Conservation (phyloP, 2,329 filamentous ascomycete species). For the Tolypocladium nubicola region DNA sequence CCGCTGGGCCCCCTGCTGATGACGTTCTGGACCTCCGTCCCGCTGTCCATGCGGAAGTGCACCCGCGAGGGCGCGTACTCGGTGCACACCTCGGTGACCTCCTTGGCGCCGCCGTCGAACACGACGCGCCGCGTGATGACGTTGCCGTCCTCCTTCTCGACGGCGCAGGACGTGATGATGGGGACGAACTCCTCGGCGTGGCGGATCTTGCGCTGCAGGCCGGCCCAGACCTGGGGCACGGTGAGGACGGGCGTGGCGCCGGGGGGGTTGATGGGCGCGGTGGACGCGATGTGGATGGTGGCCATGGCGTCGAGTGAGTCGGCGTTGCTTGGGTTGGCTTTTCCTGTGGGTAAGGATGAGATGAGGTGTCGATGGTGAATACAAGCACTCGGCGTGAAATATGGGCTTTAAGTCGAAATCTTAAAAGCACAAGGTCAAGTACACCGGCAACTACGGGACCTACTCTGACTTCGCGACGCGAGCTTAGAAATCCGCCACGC, state of each 20-base stretch:
- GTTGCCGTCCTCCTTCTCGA: background rate
- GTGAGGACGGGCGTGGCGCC: constrained; percentile 6
- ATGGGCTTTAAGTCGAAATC: background rate
- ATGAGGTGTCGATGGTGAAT: background rate
- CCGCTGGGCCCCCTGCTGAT: constrained; percentile 11
- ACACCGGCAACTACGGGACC: background rate
- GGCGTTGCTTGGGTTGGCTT: too few relatives aligned
- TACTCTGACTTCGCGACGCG: background rate
- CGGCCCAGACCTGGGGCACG: constrained; percentile 15
- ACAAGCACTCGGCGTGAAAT: background rate
- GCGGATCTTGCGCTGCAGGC: constrained; percentile 17
- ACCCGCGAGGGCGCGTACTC: constrained; percentile 17
- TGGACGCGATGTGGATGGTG: constrained; percentile 11
- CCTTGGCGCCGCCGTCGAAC: constrained; percentile 7
- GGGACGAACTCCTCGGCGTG: constrained; percentile 17
- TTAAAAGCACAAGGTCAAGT: too few relatives aligned
- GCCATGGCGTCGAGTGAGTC: background rate
- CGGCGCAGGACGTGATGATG: constrained; percentile 5
- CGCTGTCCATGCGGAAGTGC: constrained; percentile 18
- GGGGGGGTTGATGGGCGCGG: constrained; percentile 17
- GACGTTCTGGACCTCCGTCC: constrained; percentile 20
- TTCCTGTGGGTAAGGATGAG: background rate
- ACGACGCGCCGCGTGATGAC: constrained; percentile 12
- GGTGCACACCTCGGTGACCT: constrained; percentile 18
- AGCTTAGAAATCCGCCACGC: background rate